Percentiles rank a stretch among this genome's conserved stretches.
These are phyloP conservation scores for Olyra latifolia DNA, from an alignment of 176 grass and related monocot species.

Conservation along the genomic window DNA sequence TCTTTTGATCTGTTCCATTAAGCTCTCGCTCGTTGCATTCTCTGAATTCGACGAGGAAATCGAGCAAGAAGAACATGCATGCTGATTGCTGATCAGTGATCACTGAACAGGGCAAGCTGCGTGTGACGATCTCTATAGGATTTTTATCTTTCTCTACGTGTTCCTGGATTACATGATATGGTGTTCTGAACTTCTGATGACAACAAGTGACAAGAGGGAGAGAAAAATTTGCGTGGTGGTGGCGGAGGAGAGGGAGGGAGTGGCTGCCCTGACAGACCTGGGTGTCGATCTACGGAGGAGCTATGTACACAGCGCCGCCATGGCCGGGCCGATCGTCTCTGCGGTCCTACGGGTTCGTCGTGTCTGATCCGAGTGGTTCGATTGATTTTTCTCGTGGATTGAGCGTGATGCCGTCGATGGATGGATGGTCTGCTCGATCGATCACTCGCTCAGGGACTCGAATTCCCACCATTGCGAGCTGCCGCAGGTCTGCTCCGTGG, in stretches of 20 bases:
- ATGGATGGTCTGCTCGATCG: not conserved
- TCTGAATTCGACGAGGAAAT: not conserved
- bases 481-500: conserved; percentile 59
- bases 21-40: not conserved
- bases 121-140: conserved; percentile 40
- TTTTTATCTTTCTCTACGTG: conserved; percentile 39
- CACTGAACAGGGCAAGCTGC: not conserved
- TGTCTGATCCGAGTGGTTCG: not conserved
- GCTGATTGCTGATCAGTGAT: too few species aligned
- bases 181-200: not conserved
- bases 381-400: not conserved
- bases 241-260: not conserved
- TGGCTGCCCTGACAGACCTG: conserved; percentile 21
- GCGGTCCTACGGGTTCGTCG: not conserved
- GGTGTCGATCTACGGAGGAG: conserved; percentile 29
- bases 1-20: not conserved
- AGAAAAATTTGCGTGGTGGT: conserved; percentile 16
- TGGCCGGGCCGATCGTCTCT: not conserved
- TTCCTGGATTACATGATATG: conserved; percentile 45
- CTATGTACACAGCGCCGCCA: conserved; percentile 48
- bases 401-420: not conserved
- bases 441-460: conserved; percentile 71
- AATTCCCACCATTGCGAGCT: conserved; percentile 92
- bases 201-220: not conserved
- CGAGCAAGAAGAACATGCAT: not conserved